phyloP scores from a whole-genome alignment of 805 yeast genomes.

The Tetrapisispora phaffii region DNA sequence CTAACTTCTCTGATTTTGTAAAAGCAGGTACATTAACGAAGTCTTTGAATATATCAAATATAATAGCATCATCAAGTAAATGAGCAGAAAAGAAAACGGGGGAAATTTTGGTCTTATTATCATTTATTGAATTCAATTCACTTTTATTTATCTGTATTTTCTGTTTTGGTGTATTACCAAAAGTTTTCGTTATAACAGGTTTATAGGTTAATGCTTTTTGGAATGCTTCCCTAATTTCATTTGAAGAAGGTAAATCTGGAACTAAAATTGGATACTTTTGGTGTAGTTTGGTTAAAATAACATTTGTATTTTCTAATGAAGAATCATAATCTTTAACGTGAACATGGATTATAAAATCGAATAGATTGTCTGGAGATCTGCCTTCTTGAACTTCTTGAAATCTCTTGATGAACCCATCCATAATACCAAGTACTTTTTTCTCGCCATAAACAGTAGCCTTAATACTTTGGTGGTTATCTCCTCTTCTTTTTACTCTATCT shows the following conservation, averaged over 20 bases:
- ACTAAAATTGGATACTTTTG: slow-evolving; percentile 37
- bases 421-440: slow-evolving; percentile 45
- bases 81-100: slow-evolving; percentile 41
- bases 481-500: slow-evolving; percentile 54
- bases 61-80: slow-evolving; percentile 19
- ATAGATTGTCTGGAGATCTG: slow-evolving; percentile 50
- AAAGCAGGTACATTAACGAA: background rate
- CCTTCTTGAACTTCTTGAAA: slow-evolving; percentile 48
- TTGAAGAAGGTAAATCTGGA: slow-evolving; percentile 34
- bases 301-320: slow-evolving; percentile 40
- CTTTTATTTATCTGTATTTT: slow-evolving; percentile 5
- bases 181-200: slow-evolving; percentile 39
- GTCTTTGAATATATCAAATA: background rate
- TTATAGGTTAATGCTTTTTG: slow-evolving; percentile 41
- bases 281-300: slow-evolving; percentile 33
- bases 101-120: slow-evolving; percentile 10
- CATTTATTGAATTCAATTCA: background rate
- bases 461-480: slow-evolving; percentile 84
- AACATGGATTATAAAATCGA: slow-evolving; percentile 58
- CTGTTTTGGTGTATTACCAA: slow-evolving; percentile 12
- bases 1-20: background rate
- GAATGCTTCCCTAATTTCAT: slow-evolving; percentile 39
- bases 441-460: slow-evolving; percentile 41
- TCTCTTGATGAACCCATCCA: slow-evolving; percentile 63
- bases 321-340: slow-evolving; percentile 35